A percentile compares a stretch with the other conserved stretches of the same genome.
Conservation (phyloP, 2,329 filamentous ascomycete genomes). For the Alternaria gansuensis region DNA sequence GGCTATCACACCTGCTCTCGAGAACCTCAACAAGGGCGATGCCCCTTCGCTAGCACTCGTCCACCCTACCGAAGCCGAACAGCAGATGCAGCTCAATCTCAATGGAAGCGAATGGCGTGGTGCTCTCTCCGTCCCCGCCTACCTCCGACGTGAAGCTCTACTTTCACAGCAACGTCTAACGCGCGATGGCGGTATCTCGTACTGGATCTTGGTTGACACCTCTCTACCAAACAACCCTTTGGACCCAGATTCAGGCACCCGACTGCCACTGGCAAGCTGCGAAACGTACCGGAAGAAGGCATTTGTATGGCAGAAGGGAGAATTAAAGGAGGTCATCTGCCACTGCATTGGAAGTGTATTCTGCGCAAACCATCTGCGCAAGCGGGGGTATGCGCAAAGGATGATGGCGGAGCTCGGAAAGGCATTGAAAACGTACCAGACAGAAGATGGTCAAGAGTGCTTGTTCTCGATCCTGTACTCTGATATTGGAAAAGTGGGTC, state of each 20-base stretch:
- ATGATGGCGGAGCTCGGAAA: constrained; percentile 77
- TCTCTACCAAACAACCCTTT: constrained; percentile 44
- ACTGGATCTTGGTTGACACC: constrained; percentile 67
- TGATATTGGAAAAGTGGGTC: constrained; percentile 72
- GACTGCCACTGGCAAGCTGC: constrained; percentile 65
- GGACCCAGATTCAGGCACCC: constrained; percentile 47
- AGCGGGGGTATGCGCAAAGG: constrained; percentile 77
- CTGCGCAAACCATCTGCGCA: constrained; percentile 71
- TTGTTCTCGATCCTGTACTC: constrained; percentile 85
- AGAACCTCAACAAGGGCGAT: constrained; percentile 58
- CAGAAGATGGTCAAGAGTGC: constrained; percentile 50
- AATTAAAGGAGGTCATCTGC: constrained; percentile 65
- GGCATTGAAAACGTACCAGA: constrained; percentile 63
- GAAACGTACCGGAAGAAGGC: constrained; percentile 64
- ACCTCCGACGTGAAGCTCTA: constrained; percentile 65
- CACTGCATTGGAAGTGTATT: constrained; percentile 86
- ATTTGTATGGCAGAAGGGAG: constrained; percentile 57
- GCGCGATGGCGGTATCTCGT: constrained; percentile 64
- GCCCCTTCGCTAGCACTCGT: constrained; percentile 64
- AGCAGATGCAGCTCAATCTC: constrained; percentile 60
- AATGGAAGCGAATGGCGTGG: constrained; percentile 69
- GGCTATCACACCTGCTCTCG: constrained; percentile 27
- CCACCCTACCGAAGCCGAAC: constrained; percentile 64
- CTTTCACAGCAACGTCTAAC: constrained; percentile 63
- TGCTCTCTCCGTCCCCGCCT: constrained; percentile 62